Evolutionary conservation across 2,329 filamentous ascomycete species (phyloP).

Genomic region (Madurella mycetomatis): DNA sequence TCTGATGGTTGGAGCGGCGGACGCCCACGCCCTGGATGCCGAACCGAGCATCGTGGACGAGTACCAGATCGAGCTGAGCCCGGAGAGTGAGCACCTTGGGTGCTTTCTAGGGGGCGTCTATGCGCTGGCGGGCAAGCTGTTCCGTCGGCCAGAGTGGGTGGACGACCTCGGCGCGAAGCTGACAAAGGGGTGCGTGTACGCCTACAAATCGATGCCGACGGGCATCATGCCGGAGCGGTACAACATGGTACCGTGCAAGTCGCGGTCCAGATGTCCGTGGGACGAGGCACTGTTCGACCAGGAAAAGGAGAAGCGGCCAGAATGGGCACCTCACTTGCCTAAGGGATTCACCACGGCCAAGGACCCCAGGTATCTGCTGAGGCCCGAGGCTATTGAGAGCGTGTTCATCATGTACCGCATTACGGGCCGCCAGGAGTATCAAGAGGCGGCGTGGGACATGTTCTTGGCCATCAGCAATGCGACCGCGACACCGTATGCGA

Average conservation of each 20-base stretch:
- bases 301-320: slow-evolving; percentile 30
- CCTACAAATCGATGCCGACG: slow-evolving; percentile 51
- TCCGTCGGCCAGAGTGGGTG: slow-evolving; percentile 45
- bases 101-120: slow-evolving; percentile 71
- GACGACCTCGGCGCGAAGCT: slow-evolving; percentile 52
- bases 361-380: slow-evolving; percentile 47
- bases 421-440: slow-evolving; percentile 43
- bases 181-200: slow-evolving; percentile 58
- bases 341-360: slow-evolving; percentile 59
- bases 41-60: too few relatives aligned
- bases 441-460: slow-evolving; percentile 52
- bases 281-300: slow-evolving; percentile 30
- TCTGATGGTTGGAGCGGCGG: not conserved
- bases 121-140: slow-evolving; percentile 59
- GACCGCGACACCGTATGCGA: slow-evolving; percentile 42
- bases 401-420: slow-evolving; percentile 51
- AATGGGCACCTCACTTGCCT: slow-evolving; percentile 39
- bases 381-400: slow-evolving; percentile 32
- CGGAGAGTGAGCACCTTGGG: slow-evolving; percentile 51
- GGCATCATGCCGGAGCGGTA: slow-evolving; percentile 51
- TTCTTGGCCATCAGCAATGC: slow-evolving; percentile 42
- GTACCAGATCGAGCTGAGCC: slow-evolving; percentile 19
- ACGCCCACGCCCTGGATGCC: too few relatives aligned
- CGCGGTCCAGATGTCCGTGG: slow-evolving; percentile 21
- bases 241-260: slow-evolving; percentile 36